Evolutionary conservation across 2,329 filamentous ascomycete genomes (phyloP).

Genomic region (Sporothrix schenckii): DNA sequence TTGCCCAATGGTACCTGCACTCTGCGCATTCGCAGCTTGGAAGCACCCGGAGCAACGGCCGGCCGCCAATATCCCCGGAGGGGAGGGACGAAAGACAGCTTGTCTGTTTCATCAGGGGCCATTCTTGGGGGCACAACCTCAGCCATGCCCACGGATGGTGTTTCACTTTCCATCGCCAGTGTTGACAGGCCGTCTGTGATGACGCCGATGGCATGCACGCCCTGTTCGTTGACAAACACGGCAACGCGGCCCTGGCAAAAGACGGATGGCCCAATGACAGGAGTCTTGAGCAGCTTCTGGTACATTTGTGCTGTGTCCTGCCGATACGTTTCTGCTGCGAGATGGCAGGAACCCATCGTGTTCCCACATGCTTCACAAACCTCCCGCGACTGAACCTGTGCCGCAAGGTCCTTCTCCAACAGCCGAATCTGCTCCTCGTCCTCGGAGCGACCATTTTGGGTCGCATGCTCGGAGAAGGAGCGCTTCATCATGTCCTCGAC

Average conservation of each 20-base stretch:
- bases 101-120: constrained; percentile 76
- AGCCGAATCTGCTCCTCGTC: constrained; percentile 93
- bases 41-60: constrained; percentile 65
- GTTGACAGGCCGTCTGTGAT: constrained; percentile 55
- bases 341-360: constrained; percentile 78
- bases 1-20: constrained; percentile 73
- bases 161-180: constrained; percentile 57
- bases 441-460: constrained; percentile 88
- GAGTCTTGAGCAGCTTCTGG: constrained; percentile 73
- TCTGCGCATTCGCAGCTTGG: constrained; percentile 69
- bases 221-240: constrained; percentile 77
- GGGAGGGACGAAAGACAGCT: constrained; percentile 76
- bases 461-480: constrained; percentile 97
- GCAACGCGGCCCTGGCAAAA: constrained; percentile 76
- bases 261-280: constrained; percentile 72
- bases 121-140: constrained; percentile 72
- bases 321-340: constrained; percentile 78
- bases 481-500: constrained; percentile 99
- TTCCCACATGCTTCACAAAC: constrained; percentile 79
- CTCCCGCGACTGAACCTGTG: constrained; percentile 73
- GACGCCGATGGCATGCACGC: constrained; percentile 79
- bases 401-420: constrained; percentile 87
- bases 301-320: constrained; percentile 81
- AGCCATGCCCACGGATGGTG: constrained; percentile 74
- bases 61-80: constrained; percentile 68